These are phyloP conservation scores for Pichia terricola DNA, from an alignment of 1,139 yeast species.

Conservation along the genomic window DNA sequence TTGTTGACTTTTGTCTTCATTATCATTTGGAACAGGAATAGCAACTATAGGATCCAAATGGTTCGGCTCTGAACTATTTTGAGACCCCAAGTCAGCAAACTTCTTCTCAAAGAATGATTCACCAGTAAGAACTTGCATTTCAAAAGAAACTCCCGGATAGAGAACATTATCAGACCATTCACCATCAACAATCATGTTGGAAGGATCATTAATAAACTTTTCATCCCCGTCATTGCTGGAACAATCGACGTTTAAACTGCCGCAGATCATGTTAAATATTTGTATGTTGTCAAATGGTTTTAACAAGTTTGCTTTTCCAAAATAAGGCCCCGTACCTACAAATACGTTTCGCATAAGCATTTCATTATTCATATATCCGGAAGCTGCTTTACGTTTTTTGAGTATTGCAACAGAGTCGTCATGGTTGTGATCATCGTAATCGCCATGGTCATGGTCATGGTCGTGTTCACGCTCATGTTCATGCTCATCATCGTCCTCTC, in stretches of 20 bases:
- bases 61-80: no score
- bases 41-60: not conserved
- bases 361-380: slow-evolving; percentile 74
- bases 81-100: not conserved
- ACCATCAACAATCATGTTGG: not conserved
- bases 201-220: no score
- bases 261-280: slow-evolving; percentile 67
- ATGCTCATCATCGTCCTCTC: not conserved
- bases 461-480: not conserved
- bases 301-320: slow-evolving; percentile 27
- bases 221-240: slow-evolving; percentile 20
- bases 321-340: slow-evolving; percentile 74
- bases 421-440: slow-evolving; percentile 34
- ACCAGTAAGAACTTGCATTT: not conserved
- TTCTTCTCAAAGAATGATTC: slow-evolving; percentile 1
- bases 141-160: slow-evolving; percentile 4
- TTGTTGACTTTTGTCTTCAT: not conserved
- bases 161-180: not conserved
- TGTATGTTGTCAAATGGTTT: slow-evolving; percentile 66
- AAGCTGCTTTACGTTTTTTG: slow-evolving; percentile 22
- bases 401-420: slow-evolving; percentile 25
- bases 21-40: not conserved
- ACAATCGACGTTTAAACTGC: slow-evolving; percentile 48
- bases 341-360: slow-evolving; percentile 78
- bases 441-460: slow-evolving; percentile 11